These are phyloP conservation scores for Boletus fagicola DNA, from an alignment of 768 basidiomycete species.

Conservation along the genomic window DNA sequence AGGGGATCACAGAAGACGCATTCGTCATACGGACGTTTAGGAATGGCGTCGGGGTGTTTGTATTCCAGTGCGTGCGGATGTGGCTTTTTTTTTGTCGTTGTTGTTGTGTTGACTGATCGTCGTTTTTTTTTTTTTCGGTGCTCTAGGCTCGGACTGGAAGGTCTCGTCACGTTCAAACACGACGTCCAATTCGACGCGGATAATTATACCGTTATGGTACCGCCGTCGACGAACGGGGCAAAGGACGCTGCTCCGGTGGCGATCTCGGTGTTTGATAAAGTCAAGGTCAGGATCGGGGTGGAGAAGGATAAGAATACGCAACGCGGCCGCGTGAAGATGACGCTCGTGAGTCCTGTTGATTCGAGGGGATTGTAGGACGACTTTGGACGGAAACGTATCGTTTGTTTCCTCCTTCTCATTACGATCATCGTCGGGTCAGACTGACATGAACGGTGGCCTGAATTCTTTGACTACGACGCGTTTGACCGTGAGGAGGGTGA, in stretches of 20 bases:
- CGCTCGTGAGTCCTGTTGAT: constrained; percentile 65
- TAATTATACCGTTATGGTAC: constrained; percentile 79
- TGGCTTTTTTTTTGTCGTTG: neutral
- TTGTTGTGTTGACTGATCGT: neutral
- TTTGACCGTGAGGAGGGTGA: neutral
- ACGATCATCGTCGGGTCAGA: too few species aligned
- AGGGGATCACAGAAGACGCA: constrained; percentile 70
- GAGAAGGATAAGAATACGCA: constrained; percentile 96
- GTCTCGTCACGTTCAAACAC: constrained; percentile 90
- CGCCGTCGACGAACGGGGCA: constrained; percentile 28
- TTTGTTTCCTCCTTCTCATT: neutral
- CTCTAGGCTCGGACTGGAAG: constrained; percentile 85
- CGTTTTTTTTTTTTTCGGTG: neutral
- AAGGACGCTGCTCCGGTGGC: constrained; percentile 41
- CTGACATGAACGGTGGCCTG: neutral
- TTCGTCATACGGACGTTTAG: constrained; percentile 93
- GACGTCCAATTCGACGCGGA: constrained; percentile 90
- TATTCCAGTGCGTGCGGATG: constrained; percentile 67
- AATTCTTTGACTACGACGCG: neutral
- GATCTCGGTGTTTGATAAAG: constrained; percentile 92
- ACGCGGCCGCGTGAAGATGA: constrained; percentile 86
- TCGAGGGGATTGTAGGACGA: constrained; percentile 39
- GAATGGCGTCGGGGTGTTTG: constrained; percentile 96
- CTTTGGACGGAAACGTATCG: neutral
- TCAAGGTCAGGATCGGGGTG: constrained; percentile 84